Evolutionary conservation across 2,329 filamentous ascomycete species (phyloP).

Genomic region (Graphium sp.): DNA sequence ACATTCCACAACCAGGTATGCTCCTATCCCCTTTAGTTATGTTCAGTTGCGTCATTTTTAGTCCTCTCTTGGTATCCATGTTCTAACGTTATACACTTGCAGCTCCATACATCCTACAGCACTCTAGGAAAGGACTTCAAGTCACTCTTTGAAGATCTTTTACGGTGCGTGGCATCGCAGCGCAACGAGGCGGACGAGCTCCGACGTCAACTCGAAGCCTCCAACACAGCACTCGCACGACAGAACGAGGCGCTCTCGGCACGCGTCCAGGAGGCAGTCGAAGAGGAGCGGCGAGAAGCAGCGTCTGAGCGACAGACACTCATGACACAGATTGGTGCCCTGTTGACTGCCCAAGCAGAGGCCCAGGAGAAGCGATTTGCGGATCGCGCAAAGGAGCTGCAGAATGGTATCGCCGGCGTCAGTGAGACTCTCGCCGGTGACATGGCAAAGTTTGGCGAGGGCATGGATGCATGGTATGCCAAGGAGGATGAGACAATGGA

Average conservation of each 20-base stretch:
- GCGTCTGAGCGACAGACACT: slow-evolving; percentile 59
- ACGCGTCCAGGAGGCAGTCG: slow-evolving; percentile 51
- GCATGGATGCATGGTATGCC: slow-evolving; percentile 59
- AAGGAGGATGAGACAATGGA: slow-evolving; percentile 54
- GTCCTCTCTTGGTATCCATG: too few relatives aligned
- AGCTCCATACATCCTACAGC: slow-evolving; percentile 74
- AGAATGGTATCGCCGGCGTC: slow-evolving; percentile 29
- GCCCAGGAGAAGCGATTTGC: slow-evolving; percentile 56
- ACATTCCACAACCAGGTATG: slow-evolving; percentile 58
- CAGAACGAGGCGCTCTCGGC: slow-evolving; percentile 51
- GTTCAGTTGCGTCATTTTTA: neutral
- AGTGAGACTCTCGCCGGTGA: slow-evolving; percentile 48
- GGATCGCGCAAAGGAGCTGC: slow-evolving; percentile 43
- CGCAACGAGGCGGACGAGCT: slow-evolving; percentile 53
- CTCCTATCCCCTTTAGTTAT: slow-evolving; percentile 6
- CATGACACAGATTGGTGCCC: slow-evolving; percentile 56
- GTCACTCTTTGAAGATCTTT: slow-evolving; percentile 63
- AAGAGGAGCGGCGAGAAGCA: slow-evolving; percentile 59
- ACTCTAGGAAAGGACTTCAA: slow-evolving; percentile 77
- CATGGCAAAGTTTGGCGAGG: slow-evolving; percentile 47
- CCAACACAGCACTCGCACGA: slow-evolving; percentile 50
- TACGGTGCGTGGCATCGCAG: slow-evolving; percentile 33
- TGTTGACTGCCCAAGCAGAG: slow-evolving; percentile 61
- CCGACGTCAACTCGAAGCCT: slow-evolving; percentile 52
- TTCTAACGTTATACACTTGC: too few relatives aligned